A percentile compares a stretch with the other conserved stretches of the same genome.
These are phyloP conservation scores for Rhododendron molle DNA, from an alignment of 148 eudicot species.

Conservation along the genomic window DNA sequence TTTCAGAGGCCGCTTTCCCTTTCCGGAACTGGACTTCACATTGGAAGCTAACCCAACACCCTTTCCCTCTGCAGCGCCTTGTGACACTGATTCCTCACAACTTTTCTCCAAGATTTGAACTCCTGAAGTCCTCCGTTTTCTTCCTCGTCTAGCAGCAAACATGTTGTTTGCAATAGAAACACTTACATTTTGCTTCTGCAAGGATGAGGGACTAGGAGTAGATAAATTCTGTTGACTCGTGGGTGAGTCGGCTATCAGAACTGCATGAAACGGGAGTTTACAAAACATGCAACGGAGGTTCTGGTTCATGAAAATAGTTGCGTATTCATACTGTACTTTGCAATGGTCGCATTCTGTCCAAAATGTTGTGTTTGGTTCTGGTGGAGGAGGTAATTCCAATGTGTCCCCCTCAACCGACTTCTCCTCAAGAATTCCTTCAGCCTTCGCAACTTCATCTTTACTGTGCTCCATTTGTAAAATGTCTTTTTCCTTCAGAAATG, in stretches of 20 bases:
- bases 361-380: too few relatives aligned
- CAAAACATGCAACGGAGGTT: conserved; percentile 53
- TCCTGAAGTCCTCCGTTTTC: neutral
- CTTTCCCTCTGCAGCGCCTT: too few relatives aligned
- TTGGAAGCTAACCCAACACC: neutral
- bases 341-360: too few relatives aligned
- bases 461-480: too few relatives aligned
- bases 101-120: conserved; percentile 34
- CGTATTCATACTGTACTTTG: too few relatives aligned
- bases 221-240: conserved; percentile 6
- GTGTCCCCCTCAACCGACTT: too few relatives aligned
- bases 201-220: neutral
- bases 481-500: too few relatives aligned
- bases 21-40: neutral
- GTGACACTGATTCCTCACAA: too few relatives aligned
- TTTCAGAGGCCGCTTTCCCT: neutral
- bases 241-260: conserved; percentile 35
- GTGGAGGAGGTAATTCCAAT: too few relatives aligned
- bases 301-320: conserved; percentile 35
- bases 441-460: too few relatives aligned
- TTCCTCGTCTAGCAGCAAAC: neutral
- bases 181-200: neutral
- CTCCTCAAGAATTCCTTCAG: too few relatives aligned
- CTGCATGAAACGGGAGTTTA: conserved; percentile 47
- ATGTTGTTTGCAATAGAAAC: neutral